Evolutionary conservation across 2,329 filamentous ascomycete genomes (phyloP).

Genomic region (Chaetoscypha palmicola): DNA sequence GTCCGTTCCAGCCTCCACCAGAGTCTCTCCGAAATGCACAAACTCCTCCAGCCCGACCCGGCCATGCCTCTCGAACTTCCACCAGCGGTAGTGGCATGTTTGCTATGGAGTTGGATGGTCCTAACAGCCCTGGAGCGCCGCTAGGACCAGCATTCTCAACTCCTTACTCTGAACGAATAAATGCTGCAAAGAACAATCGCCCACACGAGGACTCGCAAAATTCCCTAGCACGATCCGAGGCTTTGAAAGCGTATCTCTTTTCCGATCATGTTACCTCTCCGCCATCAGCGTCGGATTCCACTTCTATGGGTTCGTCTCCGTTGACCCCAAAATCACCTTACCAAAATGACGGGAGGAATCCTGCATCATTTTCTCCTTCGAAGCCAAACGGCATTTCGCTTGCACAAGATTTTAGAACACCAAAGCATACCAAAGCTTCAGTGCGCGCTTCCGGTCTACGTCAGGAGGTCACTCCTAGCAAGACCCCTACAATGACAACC

Average conservation of each 20-base stretch:
- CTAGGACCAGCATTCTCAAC: conserved; percentile 64
- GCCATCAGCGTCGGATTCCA: conserved; percentile 3
- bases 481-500: conserved; percentile 27
- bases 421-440: conserved; percentile 14
- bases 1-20: conserved; percentile 47
- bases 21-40: conserved; percentile 34
- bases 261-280: conserved; percentile 31
- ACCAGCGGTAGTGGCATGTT: conserved; percentile 55
- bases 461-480: conserved; percentile 29
- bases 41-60: conserved; percentile 29
- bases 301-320: not conserved
- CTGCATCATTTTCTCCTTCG: conserved; percentile 9
- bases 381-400: conserved; percentile 13
- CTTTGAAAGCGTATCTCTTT: conserved; percentile 51
- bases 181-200: conserved; percentile 38
- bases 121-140: conserved; percentile 41
- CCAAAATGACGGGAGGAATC: conserved; percentile 11
- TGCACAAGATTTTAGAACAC: conserved; percentile 13
- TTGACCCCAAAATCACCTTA: conserved; percentile 6
- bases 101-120: conserved; percentile 60
- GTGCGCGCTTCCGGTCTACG: conserved; percentile 29
- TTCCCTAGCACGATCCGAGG: conserved; percentile 35
- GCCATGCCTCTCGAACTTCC: conserved; percentile 38
- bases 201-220: conserved; percentile 11
- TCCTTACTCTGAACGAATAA: conserved; percentile 55